Base-by-base conservation (phyloP, 2,329 filamentous ascomycete species). In the Purpureocillium lavendulum region DNA sequence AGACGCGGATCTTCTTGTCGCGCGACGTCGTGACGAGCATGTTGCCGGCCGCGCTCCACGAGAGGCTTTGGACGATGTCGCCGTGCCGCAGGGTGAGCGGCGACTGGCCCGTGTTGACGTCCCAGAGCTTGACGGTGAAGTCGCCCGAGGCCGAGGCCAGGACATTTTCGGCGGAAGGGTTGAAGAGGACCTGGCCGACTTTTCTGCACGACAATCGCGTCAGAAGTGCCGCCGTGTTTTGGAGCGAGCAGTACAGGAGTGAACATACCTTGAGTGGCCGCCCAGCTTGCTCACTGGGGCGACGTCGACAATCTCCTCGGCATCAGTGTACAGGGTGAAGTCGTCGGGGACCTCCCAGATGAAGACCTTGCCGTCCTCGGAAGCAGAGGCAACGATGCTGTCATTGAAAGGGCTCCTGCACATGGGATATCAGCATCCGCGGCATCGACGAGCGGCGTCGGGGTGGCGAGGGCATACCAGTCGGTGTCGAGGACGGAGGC, bases 1-100 rank as follows among this genome's bases (percentile, higher is more conserved):
- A 98, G 47, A 97, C 82, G 45, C 92, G 83, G 48, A 98, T 75
- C 71, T 95, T 96, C 82, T 98, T 98, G 76, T 98, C 92, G 55
- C 92, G 80, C 45, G 88, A 95, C 8, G 92, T 97, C 7, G 92
- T 97, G 36, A 85, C 89, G 44, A 98, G 68, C 59, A 92, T 73
- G 41, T 80, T 80, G 44, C 92, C 92, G 51, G 85, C 83, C 48
- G 88, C 87, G 64, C 86, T 96, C 90, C 90, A 98, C 24, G 90
- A 94, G 54, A 97, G 72, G 46, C 87, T 94, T 65, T 97, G 92
- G 30, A 97, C 85, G 49, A 96, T 89, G 55, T 98, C 92, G 48
- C 76, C 79, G 62, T 96, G 84, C 65, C 85, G 89, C 45, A 98
- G 75, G 3, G 79, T 80, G 38, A 90, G 71, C 51, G 82, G 80